phyloP scores from a whole-genome alignment of 371 early-diverging fungal species.

The Zopfochytrium polystomum region DNA sequence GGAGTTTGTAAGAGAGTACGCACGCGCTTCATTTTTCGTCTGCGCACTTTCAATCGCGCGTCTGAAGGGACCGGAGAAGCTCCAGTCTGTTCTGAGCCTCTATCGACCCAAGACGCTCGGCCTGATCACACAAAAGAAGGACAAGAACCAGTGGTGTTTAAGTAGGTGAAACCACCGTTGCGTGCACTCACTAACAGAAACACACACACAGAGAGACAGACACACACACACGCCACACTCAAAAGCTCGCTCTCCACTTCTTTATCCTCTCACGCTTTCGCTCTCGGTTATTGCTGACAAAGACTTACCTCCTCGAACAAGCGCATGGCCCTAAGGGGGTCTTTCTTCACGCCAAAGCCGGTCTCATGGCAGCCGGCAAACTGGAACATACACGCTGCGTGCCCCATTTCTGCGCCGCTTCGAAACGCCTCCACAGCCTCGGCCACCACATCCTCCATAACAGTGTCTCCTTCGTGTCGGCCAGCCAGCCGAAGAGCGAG shows the following conservation, averaged over 20 bases:
- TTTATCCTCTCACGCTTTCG: too few relatives aligned
- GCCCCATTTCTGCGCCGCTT: constrained; percentile 39
- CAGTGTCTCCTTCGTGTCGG: constrained; percentile 17
- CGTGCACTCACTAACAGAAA: background rate
- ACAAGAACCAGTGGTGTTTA: background rate
- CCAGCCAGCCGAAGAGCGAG: constrained; percentile 39
- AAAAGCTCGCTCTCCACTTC: too few relatives aligned
- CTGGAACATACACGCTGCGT: constrained; percentile 35
- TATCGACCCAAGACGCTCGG: background rate
- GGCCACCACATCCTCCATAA: constrained; percentile 25
- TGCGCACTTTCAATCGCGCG: too few relatives aligned
- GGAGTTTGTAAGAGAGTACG: too few relatives aligned
- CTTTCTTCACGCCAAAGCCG: constrained; percentile 43
- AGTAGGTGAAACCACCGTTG: background rate
- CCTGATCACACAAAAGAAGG: background rate
- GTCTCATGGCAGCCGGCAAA: constrained; percentile 39
- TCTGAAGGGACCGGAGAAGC: background rate
- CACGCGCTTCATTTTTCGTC: too few relatives aligned
- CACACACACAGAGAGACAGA: background rate
- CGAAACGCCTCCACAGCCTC: constrained; percentile 37
- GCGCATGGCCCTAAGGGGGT: constrained; percentile 37
- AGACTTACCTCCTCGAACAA: constrained; percentile 42
- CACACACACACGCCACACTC: too few relatives aligned
- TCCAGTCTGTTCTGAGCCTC: background rate
- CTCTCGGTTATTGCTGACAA: too few relatives aligned